Base-by-base conservation (phyloP, 2,329 filamentous ascomycete species). In the Ambrosiella beaveri region DNA sequence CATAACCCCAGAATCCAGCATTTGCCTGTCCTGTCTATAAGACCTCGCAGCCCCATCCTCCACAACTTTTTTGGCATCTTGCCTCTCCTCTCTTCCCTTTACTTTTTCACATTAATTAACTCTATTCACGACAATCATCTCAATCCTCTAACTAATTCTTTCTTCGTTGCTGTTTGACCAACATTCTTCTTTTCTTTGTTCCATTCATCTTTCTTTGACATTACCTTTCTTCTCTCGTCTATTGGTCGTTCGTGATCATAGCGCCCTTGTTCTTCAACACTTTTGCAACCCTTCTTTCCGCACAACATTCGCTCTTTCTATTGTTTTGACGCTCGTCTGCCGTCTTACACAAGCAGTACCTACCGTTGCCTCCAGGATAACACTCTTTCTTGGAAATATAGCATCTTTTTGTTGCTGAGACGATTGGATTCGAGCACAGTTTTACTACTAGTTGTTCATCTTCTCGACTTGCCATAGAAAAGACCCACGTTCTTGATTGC, bases 171-270 rank as follows among this genome's bases (percentile, higher is more conserved):
- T 54, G 13, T 3, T 53, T 58, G 27, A 13, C 3, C 36, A 3
- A 35, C n/a, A 56, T 47, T 15, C 37, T 41, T 45, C 51, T 56
- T 27, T 15, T 27, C 13, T 38, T 15, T n/a, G 7, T 47, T 19
- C 39, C 35, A 19, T 53, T 41, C 50, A 54, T 36, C 56, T 38
- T 44, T 41, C 36, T 45, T 41, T 58, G 27, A 44, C 40, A n/a
- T 40, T 51, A 39, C 15, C 44, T 52, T 51, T 41, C 38, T 54
- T 41, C 47, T 51, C 47, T 51, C 19, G 47, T 51, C 47, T 51
- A 51, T 19, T 51, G 47, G 11, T 51, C 47, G 47, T 51, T 51
- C 47, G 47, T 51, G 52, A 54, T 54, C 52, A 54, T 40, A 55
- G 36, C 53, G 17, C 19, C 47, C 19, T 56, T 27, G 3, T 27